phyloP scores from a whole-genome alignment of 2,329 filamentous ascomycete genomes.

The Simplicillium sp. region DNA sequence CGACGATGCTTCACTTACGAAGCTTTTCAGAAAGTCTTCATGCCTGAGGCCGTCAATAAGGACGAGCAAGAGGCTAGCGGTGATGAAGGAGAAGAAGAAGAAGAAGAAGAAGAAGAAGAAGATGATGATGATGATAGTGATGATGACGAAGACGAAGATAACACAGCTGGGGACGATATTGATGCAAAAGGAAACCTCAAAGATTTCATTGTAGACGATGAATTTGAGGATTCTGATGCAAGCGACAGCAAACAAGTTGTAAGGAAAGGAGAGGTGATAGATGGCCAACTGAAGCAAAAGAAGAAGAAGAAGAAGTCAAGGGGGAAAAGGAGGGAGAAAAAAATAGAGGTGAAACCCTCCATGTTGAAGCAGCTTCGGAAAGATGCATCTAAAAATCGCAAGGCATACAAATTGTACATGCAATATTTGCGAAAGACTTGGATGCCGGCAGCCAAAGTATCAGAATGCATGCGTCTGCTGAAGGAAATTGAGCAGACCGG shows the following conservation, averaged over 20 bases:
- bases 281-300: conserved; percentile 14
- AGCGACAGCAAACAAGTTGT: conserved; percentile 14
- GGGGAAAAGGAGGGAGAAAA: conserved; percentile 32
- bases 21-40: conserved; percentile 65
- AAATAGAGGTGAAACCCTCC: conserved; percentile 33
- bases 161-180: conserved; percentile 18
- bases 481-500: conserved; percentile 50
- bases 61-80: conserved; percentile 27
- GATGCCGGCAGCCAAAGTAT: conserved; percentile 73
- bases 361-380: conserved; percentile 58
- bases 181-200: conserved; percentile 25
- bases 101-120: conserved; percentile 16
- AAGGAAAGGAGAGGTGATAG: conserved; percentile 8
- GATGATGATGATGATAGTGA: conserved; percentile 15
- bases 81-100: conserved; percentile 17
- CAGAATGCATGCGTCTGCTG: conserved; percentile 66
- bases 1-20: conserved; percentile 64
- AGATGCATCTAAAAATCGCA: conserved; percentile 52
- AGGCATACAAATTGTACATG: conserved; percentile 61
- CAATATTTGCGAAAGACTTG: conserved; percentile 58
- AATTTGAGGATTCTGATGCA: conserved; percentile 26
- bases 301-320: conserved; percentile 18
- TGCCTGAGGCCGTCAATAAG: conserved; percentile 38
- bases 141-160: conserved; percentile 20
- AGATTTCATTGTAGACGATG: conserved; percentile 19